Base-by-base conservation (phyloP, 257 asterid genomes). In the Gynochthodes officinalis region DNA sequence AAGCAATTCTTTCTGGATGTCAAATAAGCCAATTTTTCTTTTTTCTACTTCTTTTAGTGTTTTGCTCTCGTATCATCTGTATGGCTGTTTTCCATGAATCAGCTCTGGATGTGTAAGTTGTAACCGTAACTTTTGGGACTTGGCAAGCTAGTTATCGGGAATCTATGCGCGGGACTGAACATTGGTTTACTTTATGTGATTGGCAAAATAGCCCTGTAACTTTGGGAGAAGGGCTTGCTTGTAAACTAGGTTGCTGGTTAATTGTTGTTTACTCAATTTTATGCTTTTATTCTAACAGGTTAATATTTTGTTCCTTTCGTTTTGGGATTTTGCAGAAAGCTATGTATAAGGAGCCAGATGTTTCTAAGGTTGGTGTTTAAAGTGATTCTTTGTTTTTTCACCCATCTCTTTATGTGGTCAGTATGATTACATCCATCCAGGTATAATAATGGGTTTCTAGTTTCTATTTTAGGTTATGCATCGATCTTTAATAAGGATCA, bases 311-410 rank as follows among this genome's bases (percentile, higher is more conserved):
- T 52, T 63, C 67, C 73, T 43, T 64, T 67, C 19, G 21, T 50
- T 74, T 75, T 61, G 42, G 72, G 64, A 68, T 70, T 75, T 77
- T 83, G 83, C 96, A 92, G 98, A 95, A 79, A 79, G 74, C 98
- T 78, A 85, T 95, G 73, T 88, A 86, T 88, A 90, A 84, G 92
- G 98, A 89, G 70, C 91, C 95, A 54, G 72, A 69, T 63, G 91
- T 81, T 49, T 72, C 92, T 44, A 89, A 87, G 94, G 99, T 94
- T 78, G 63, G 95, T 72, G 39, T 76, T 67, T 33, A 32, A 13
- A 52, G 16, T 69, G 12, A 37, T 1, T 49, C 14, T 73, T 21
- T 40, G 50, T 70, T 66, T 9, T 42, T 62, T n/a, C n/a, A n/a
- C n/a, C n/a, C n/a, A n/a, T n/a, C n/a, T n/a, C n/a, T n/a, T n/a